Conservation (phyloP, 768 basidiomycete species). For the Chalciporus sphaerocephalus region DNA sequence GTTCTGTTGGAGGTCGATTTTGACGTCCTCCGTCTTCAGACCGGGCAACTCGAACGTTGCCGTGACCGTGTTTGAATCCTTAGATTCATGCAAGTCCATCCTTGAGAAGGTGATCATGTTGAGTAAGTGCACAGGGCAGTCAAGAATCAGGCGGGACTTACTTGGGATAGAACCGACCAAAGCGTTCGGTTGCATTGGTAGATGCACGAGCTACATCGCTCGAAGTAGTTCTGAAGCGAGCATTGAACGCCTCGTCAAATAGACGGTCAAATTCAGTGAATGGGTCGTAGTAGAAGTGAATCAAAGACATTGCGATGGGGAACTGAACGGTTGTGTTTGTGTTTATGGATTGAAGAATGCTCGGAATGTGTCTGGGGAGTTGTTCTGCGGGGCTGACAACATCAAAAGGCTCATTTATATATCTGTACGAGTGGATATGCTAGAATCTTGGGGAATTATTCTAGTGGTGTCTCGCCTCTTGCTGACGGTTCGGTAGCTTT, state of each 20-base stretch:
- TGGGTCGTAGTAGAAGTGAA: slow-evolving; percentile 6
- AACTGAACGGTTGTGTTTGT: neutral
- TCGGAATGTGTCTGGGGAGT: too few species aligned
- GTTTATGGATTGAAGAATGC: too few species aligned
- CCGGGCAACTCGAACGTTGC: slow-evolving; percentile 53
- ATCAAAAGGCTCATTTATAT: too few species aligned
- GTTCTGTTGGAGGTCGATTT: slow-evolving; percentile 41
- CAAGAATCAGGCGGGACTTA: neutral
- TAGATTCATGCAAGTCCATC: slow-evolving; percentile 45
- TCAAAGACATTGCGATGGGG: slow-evolving; percentile 16
- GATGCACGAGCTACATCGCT: neutral
- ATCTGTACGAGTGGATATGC: too few species aligned
- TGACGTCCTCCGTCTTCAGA: slow-evolving; percentile 45
- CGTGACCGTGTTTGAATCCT: slow-evolving; percentile 38
- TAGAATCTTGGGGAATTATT: too few species aligned
- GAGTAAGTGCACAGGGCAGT: too few species aligned
- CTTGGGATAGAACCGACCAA: slow-evolving; percentile 16
- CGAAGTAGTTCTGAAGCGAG: slow-evolving; percentile 6
- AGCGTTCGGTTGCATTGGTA: neutral
- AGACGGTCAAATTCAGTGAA: neutral
- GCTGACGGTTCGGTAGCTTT: neutral
- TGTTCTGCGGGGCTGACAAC: too few species aligned
- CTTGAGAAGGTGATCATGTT: slow-evolving; percentile 14
- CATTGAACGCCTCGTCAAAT: slow-evolving; percentile 1
- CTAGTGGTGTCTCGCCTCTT: too few species aligned